Percentiles rank a stretch among this genome's conserved stretches.
Evolutionary conservation across 2,329 filamentous ascomycete genomes (phyloP).

Genomic region (Aspergillus glaucus): DNA sequence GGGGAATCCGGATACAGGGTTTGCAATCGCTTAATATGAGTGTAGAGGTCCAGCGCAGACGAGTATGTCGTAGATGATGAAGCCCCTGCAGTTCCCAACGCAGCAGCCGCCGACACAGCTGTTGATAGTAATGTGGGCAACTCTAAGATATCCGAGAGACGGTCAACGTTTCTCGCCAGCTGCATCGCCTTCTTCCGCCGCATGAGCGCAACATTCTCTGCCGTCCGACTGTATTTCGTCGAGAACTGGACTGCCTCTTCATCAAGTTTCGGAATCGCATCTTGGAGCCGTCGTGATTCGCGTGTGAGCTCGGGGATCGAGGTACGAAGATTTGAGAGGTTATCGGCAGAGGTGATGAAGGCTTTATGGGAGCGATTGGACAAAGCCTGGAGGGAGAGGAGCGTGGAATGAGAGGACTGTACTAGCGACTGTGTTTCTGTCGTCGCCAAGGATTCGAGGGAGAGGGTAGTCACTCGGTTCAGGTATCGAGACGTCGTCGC

Average conservation of each 20-base stretch:
- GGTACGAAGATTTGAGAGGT: slow-evolving; percentile 66
- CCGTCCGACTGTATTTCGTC: slow-evolving; percentile 69
- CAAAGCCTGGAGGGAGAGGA: slow-evolving; percentile 77
- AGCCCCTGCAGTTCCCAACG: slow-evolving; percentile 36
- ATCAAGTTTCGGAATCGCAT: slow-evolving; percentile 72
- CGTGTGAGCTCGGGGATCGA: slow-evolving; percentile 65
- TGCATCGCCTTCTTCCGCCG: slow-evolving; percentile 73
- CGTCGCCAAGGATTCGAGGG: slow-evolving; percentile 63
- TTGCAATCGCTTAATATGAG: slow-evolving; percentile 84
- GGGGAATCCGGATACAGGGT: slow-evolving; percentile 73
- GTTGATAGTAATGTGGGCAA: slow-evolving; percentile 79
- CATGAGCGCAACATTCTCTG: slow-evolving; percentile 63
- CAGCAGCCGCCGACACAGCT: slow-evolving; percentile 48
- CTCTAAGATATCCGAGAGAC: slow-evolving; percentile 84
- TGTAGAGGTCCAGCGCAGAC: slow-evolving; percentile 81
- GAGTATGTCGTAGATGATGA: slow-evolving; percentile 66
- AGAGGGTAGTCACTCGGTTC: slow-evolving; percentile 67
- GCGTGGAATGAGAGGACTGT: slow-evolving; percentile 71
- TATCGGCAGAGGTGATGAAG: slow-evolving; percentile 72
- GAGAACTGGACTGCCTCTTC: slow-evolving; percentile 73
- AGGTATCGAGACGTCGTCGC: slow-evolving; percentile 58
- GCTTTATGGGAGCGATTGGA: slow-evolving; percentile 83
- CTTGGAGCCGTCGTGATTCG: slow-evolving; percentile 60
- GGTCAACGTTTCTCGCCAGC: slow-evolving; percentile 78
- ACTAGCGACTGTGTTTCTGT: slow-evolving; percentile 74